These are phyloP conservation scores for Colletotrichum sp. DNA, from an alignment of 2,329 filamentous ascomycete species.

Conservation along the genomic window DNA sequence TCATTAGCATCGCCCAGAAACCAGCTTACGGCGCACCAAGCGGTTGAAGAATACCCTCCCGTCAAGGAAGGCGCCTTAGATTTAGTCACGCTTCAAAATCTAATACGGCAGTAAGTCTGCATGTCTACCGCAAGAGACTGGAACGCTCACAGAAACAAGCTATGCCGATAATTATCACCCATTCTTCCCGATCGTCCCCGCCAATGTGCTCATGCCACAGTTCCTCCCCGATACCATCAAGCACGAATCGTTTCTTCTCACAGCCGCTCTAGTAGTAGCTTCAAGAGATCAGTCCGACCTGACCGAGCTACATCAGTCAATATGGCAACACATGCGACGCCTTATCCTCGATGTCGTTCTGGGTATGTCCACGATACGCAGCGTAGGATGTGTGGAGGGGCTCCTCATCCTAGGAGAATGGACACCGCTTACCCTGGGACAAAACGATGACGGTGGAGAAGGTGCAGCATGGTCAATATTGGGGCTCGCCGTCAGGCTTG, in stretches of 20 bases:
- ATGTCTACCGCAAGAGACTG: neutral
- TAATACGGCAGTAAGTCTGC: neutral
- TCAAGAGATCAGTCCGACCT: constrained; percentile 65
- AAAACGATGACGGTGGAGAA: constrained; percentile 70
- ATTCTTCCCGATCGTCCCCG: constrained; percentile 69
- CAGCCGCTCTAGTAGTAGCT: constrained; percentile 72
- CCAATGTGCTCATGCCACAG: constrained; percentile 59
- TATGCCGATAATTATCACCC: constrained; percentile 72
- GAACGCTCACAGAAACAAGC: constrained; percentile 33
- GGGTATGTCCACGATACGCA: neutral
- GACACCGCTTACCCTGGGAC: constrained; percentile 68
- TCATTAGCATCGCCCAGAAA: neutral
- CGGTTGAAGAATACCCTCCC: neutral
- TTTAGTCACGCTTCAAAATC: neutral
- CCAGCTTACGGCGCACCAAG: neutral
- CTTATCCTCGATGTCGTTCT: neutral
- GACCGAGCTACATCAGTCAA: neutral
- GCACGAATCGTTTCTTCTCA: constrained; percentile 70
- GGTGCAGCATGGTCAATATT: constrained; percentile 82
- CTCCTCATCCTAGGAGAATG: constrained; percentile 74
- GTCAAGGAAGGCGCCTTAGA: neutral
- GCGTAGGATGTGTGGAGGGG: constrained; percentile 72
- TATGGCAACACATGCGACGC: neutral
- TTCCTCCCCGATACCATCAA: constrained; percentile 61
- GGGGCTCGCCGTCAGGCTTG: constrained; percentile 71